Evolutionary conservation across 768 basidiomycete genomes (phyloP), one percentile per base, ranked within the genome.

Genomic region (Auricularia cornea): DNA sequence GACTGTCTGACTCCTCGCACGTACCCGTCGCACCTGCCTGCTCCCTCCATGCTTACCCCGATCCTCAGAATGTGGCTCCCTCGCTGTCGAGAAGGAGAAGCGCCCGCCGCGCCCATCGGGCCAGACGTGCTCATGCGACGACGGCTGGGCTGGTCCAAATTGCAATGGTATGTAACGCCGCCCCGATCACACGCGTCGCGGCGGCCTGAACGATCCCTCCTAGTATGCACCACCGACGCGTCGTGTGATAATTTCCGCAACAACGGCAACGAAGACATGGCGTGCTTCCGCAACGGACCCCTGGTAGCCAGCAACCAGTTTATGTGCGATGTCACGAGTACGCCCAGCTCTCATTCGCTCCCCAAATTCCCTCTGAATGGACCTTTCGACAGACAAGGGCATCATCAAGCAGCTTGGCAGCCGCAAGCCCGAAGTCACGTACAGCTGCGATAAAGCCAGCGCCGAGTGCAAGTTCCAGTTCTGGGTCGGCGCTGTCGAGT

Each of bases 321-420:
- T 73, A 93, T 96, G 87, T 99, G 97, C 76, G 85, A 98, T 72
- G 95, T 99, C 33, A 99, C 97, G 11, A 98, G 95, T 95, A 71
- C 68, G 92, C 80, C 6, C n/a, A n/a, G n/a, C 26, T 30, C 14
- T 59, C 32, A 52, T 33, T 18, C 32, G 12, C 31, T 32, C 18
- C 28, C 16, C 10, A 52, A 14, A 18, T 23, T 20, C 6, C 20
- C 12, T 48, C 44, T 48, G 12, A 62, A 26, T 62, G 30, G 28
- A 18, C 12, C n/a, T 2, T 41, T 56, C 31, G 4, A 28, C 69
- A 96, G 94, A 98, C 76, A 87, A 90, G 59, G 97, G 96, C 76
- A 98, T 98, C 68, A 78, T 97, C 65, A 95, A 96, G 70, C 84
- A 85, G 78, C 91, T 98, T 18, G 90, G 92, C 0, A 88, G 82